These are phyloP conservation scores for Colletotrichum sp. DNA, from an alignment of 2,329 filamentous ascomycete genomes.

Conservation along the genomic window DNA sequence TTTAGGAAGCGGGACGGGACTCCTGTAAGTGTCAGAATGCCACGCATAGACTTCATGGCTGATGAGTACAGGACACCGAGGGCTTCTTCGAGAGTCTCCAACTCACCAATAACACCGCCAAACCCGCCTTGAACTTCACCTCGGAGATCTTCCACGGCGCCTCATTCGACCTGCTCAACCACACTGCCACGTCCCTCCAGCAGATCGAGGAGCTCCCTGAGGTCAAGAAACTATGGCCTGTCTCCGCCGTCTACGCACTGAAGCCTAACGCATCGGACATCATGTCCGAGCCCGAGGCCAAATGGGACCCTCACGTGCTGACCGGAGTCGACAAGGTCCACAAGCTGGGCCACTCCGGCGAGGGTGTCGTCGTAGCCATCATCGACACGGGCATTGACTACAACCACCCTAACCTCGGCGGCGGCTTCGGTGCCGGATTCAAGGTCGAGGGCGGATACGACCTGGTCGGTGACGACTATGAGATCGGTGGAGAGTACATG, in stretches of 20 bases:
- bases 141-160: constrained; percentile 13
- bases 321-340: background rate
- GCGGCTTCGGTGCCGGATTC: constrained; percentile 55
- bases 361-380: constrained; percentile 2
- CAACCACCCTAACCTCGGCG: constrained; percentile 54
- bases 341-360: background rate
- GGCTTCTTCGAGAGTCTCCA: constrained; percentile 3
- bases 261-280: background rate
- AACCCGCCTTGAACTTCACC: constrained; percentile 10
- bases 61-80: background rate
- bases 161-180: constrained; percentile 13
- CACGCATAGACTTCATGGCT: too few species aligned
- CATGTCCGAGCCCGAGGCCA: background rate
- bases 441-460: constrained; percentile 46
- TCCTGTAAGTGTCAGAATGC: background rate
- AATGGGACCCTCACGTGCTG: constrained; percentile 1
- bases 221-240: background rate
- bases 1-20: background rate
- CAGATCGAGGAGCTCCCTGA: background rate
- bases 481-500: constrained; percentile 30
- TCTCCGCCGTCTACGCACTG: background rate
- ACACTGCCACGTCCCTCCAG: background rate
- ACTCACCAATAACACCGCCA: background rate
- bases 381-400: constrained; percentile 52
- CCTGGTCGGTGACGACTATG: background rate